Conservation (phyloP, 148 eudicot genomes). For the Diospyros lotus region DNA sequence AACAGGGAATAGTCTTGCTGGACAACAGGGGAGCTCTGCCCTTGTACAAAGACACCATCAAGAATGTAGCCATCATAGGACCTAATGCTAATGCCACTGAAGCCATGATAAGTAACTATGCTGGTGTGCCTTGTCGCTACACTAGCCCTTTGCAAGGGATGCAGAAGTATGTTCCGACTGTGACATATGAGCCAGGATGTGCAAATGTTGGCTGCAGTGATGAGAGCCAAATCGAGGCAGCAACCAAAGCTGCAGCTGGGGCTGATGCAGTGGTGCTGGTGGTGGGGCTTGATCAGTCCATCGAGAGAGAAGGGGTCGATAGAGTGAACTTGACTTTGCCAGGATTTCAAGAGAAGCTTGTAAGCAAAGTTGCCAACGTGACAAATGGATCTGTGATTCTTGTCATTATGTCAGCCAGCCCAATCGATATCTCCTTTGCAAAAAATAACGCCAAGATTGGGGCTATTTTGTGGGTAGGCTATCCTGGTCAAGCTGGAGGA, state of each 20-base stretch:
- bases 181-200: slow-evolving; percentile 29
- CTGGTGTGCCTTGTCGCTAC: slow-evolving; percentile 38
- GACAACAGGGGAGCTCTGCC: slow-evolving; percentile 33
- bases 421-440: slow-evolving; percentile 30
- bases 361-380: slow-evolving; percentile 21
- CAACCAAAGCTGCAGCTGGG: slow-evolving; percentile 11
- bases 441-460: slow-evolving; percentile 26
- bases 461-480: slow-evolving; percentile 44
- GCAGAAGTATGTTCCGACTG: slow-evolving; percentile 14
- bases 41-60: slow-evolving; percentile 16
- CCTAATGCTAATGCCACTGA: slow-evolving; percentile 37
- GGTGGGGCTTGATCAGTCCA: slow-evolving; percentile 35
- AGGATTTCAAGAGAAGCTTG: slow-evolving; percentile 32
- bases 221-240: slow-evolving; percentile 8
- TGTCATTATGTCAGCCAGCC: slow-evolving; percentile 40
- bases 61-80: slow-evolving; percentile 30
- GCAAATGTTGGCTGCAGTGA: slow-evolving; percentile 16
- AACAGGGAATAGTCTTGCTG: slow-evolving; percentile 42
- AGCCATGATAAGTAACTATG: slow-evolving; percentile 41
- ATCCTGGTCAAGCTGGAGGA: slow-evolving; percentile 47
- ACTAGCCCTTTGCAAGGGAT: slow-evolving; percentile 37
- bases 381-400: slow-evolving; percentile 25
- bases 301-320: slow-evolving; percentile 32
- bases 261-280: slow-evolving; percentile 27
- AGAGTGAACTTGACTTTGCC: slow-evolving; percentile 33